Percentiles rank a stretch among this genome's conserved stretches.
phyloP scores from a whole-genome alignment of 2,329 filamentous ascomycete genomes.

The Fusarium sp. region DNA sequence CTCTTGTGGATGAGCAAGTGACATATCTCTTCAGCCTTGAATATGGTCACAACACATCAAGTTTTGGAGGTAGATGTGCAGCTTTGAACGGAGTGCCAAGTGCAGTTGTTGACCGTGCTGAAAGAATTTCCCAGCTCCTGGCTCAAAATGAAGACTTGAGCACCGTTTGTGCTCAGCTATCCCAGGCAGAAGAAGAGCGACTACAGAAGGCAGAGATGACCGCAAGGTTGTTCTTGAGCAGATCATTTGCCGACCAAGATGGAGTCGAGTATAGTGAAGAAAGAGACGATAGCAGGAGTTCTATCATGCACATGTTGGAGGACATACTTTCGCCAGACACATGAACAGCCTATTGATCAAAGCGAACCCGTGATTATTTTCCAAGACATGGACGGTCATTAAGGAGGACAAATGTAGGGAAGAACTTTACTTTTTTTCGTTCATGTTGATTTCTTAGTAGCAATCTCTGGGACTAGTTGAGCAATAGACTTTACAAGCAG shows the following conservation, averaged over 20 bases:
- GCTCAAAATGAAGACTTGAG: slow-evolving; percentile 80
- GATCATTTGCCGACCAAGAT: slow-evolving; percentile 26
- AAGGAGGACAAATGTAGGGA: background rate
- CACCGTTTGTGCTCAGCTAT: slow-evolving; percentile 73
- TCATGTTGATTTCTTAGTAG: slow-evolving; percentile 18
- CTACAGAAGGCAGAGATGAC: slow-evolving; percentile 72
- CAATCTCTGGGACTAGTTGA: slow-evolving; percentile 53
- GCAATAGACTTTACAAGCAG: slow-evolving; percentile 79
- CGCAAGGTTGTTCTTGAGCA: slow-evolving; percentile 65
- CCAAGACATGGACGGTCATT: too few species aligned
- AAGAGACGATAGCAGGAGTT: background rate
- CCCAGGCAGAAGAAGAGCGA: slow-evolving; percentile 67
- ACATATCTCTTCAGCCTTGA: slow-evolving; percentile 78
- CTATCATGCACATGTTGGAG: slow-evolving; percentile 30
- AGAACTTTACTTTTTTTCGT: background rate
- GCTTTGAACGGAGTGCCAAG: slow-evolving; percentile 83
- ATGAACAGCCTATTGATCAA: background rate
- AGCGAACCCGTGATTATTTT: background rate
- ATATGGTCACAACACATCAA: slow-evolving; percentile 75
- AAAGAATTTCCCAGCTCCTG: slow-evolving; percentile 73
- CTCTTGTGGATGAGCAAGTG: slow-evolving; percentile 67
- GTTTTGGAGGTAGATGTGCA: slow-evolving; percentile 87
- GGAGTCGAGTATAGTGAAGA: background rate
- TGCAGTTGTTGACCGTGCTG: slow-evolving; percentile 77
- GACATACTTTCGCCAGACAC: slow-evolving; percentile 18